These are phyloP conservation scores for Olyra latifolia DNA, from an alignment of 176 grass and related monocot genomes.

Conservation along the genomic window DNA sequence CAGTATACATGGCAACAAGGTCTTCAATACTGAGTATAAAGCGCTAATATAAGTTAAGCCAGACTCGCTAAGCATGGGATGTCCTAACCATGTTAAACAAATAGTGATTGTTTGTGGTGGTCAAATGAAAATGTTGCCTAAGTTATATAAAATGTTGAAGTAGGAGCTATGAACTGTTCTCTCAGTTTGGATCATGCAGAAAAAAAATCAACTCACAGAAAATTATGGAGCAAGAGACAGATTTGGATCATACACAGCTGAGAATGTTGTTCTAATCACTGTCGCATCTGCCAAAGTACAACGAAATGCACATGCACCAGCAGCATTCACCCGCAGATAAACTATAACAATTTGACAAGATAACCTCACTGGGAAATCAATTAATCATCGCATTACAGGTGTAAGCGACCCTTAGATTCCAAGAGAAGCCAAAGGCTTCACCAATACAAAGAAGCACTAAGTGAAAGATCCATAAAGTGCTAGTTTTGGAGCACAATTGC, in stretches of 20 bases:
- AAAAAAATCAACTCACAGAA: neutral
- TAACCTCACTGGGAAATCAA: neutral
- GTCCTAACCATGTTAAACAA: neutral
- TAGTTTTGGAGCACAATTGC: too few relatives aligned
- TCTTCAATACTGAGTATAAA: neutral
- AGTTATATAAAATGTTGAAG: neutral
- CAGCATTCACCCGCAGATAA: neutral
- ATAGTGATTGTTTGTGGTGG: neutral
- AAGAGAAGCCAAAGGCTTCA: too few relatives aligned
- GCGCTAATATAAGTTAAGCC: neutral
- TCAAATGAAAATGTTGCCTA: neutral
- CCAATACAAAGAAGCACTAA: too few relatives aligned
- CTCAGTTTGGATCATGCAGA: neutral
- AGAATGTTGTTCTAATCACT: neutral
- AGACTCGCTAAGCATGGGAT: neutral
- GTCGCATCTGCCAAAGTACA: neutral
- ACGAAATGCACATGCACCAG: neutral
- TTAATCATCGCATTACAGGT: neutral
- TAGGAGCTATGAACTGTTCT: neutral
- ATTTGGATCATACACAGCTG: neutral
- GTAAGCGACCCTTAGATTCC: slow-evolving; percentile 22
- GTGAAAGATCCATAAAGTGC: too few relatives aligned
- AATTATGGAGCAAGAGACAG: neutral
- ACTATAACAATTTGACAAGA: neutral
- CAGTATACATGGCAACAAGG: neutral